Conservation (phyloP, 768 basidiomycete species). For the Boletus fagicola region DNA sequence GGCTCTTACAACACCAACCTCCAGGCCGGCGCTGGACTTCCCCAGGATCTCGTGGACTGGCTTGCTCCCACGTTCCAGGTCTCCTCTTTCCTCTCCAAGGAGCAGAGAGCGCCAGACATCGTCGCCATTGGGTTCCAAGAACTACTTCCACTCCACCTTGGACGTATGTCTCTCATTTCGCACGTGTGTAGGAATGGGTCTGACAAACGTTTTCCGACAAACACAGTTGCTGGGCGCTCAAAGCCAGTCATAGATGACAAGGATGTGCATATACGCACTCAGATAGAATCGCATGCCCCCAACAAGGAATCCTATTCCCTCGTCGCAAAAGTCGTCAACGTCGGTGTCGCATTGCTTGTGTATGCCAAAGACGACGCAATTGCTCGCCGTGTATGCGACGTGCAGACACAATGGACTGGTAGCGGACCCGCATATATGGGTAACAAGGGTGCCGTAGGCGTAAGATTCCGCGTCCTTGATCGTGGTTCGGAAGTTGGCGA, state of each 20-base stretch:
- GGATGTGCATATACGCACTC: constrained; percentile 67
- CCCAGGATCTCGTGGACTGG: constrained; percentile 92
- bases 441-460: constrained; percentile 93
- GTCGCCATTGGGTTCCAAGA: constrained; percentile 95
- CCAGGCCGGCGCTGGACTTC: constrained; percentile 68
- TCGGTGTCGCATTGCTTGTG: constrained; percentile 83
- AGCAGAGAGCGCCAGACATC: constrained; percentile 72
- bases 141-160: constrained; percentile 83
- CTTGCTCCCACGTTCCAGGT: constrained; percentile 79
- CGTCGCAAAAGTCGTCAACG: constrained; percentile 77
- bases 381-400: constrained; percentile 57
- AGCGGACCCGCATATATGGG: constrained; percentile 77
- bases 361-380: constrained; percentile 75
- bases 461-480: constrained; percentile 72
- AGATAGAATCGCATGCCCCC: constrained; percentile 69
- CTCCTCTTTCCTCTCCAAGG: constrained; percentile 64
- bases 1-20: constrained; percentile 92
- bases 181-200: background rate
- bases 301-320: constrained; percentile 75
- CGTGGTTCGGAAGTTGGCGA: constrained; percentile 61
- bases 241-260: constrained; percentile 65
- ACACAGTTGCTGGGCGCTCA: constrained; percentile 75
- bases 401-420: constrained; percentile 76
- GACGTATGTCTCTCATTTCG: constrained; percentile 52
- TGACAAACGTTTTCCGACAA: constrained; percentile 9